A percentile compares a stretch with the other conserved stretches of the same genome.
Evolutionary conservation across 768 basidiomycete species (phyloP).

Genomic region (Leccinum broughii): DNA sequence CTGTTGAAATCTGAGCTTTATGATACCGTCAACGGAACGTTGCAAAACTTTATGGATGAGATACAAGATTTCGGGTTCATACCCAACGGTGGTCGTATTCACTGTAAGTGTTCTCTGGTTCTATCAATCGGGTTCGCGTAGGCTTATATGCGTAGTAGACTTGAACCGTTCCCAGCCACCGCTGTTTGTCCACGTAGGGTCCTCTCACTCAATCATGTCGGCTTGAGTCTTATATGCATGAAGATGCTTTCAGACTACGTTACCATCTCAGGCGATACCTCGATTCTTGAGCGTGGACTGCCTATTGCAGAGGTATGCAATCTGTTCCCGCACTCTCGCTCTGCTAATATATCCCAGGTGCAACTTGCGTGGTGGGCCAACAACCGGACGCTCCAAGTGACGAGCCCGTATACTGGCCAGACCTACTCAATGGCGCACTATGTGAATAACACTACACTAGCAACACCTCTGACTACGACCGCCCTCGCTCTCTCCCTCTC

Average conservation of each 20-base stretch:
- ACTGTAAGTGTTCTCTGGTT: conserved; percentile 50
- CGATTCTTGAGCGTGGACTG: conserved; percentile 76
- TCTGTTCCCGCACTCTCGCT: neutral
- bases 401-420: conserved; percentile 66
- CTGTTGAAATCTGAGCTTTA: conserved; percentile 79
- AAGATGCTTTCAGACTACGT: conserved; percentile 93
- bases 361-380: conserved; percentile 83
- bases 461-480: too few relatives aligned
- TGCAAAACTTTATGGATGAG: conserved; percentile 96
- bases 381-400: conserved; percentile 69
- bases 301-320: conserved; percentile 72
- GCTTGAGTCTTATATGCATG: neutral
- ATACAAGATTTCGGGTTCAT: conserved; percentile 84
- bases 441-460: conserved; percentile 69
- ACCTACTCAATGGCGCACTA: conserved; percentile 72
- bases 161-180: conserved; percentile 93
- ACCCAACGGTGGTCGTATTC: conserved; percentile 91
- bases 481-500: too few relatives aligned
- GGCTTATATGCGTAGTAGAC: conserved; percentile 42
- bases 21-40: conserved; percentile 67
- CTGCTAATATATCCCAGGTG: conserved; percentile 40
- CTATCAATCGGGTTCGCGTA: neutral
- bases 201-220: neutral
- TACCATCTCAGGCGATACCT: conserved; percentile 62
- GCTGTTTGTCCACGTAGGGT: conserved; percentile 72